These are phyloP conservation scores for Camelina sativa DNA, from an alignment of 345 rosid species.

Conservation along the genomic window DNA sequence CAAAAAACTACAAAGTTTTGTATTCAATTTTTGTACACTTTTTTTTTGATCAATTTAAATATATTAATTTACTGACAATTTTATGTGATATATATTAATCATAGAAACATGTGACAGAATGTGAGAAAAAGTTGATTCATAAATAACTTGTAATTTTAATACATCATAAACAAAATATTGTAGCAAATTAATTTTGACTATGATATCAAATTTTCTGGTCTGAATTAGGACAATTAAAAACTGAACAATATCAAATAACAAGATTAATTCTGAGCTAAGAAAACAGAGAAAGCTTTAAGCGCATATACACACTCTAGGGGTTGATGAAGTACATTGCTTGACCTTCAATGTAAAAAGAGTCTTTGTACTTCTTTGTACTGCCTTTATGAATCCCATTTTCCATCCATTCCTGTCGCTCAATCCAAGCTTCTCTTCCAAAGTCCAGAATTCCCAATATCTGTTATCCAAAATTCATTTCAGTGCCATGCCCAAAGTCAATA, in stretches of 20 bases:
- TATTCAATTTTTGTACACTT: too few species aligned
- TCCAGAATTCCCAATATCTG: constrained; percentile 86
- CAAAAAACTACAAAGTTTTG: not conserved
- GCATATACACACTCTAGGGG: constrained; percentile 35
- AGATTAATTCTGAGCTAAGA: not conserved
- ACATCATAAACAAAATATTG: not conserved
- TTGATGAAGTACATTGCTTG: constrained; percentile 84
- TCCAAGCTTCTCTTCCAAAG: constrained; percentile 90
- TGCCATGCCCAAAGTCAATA: not conserved
- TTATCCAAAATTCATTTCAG: not conserved
- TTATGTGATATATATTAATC: not conserved
- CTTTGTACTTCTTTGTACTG: constrained; percentile 84
- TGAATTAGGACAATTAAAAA: not conserved
- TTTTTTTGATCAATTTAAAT: not conserved
- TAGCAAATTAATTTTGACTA: not conserved
- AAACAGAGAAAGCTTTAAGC: not conserved
- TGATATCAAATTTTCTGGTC: not conserved
- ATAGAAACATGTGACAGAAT: too few species aligned
- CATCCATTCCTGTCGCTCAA: constrained; percentile 85
- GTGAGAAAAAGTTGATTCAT: too few species aligned
- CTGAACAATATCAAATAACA: not conserved
- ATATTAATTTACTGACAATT: not conserved
- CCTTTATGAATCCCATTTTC: constrained; percentile 76
- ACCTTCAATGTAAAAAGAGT: constrained; percentile 83
- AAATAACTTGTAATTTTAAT: too few species aligned